Percentiles rank a stretch among this genome's conserved stretches.
These are phyloP conservation scores for Aegilops speltoides DNA, from an alignment of 176 grass and related monocot species.

Conservation along the genomic window DNA sequence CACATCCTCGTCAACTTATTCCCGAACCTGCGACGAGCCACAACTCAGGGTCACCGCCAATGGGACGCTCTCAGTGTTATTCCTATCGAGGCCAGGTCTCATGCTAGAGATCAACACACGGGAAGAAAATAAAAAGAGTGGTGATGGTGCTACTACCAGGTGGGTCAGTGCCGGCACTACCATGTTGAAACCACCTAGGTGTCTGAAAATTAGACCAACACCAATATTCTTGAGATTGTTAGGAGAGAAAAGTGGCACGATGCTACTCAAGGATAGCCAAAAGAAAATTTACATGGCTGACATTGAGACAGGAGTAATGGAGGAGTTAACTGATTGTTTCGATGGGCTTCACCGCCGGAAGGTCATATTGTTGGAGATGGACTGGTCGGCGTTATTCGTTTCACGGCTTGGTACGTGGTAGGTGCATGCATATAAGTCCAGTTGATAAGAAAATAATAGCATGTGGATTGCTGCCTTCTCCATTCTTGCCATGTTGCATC, in stretches of 20 bases:
- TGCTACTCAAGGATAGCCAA: neutral
- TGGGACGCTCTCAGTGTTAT: too few relatives aligned
- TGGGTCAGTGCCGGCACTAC: neutral
- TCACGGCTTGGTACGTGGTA: neutral
- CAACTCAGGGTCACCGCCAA: too few relatives aligned
- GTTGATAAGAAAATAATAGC: too few relatives aligned
- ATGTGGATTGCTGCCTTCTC: too few relatives aligned
- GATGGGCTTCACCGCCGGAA: neutral
- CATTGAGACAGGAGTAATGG: neutral
- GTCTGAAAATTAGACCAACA: too few relatives aligned
- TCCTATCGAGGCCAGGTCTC: too few relatives aligned
- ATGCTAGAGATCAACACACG: neutral
- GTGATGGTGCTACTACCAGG: neutral
- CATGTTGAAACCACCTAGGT: neutral
- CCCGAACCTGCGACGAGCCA: too few relatives aligned
- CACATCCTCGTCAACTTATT: too few relatives aligned
- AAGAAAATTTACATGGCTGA: neutral
- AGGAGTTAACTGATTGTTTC: neutral
- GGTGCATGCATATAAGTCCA: neutral
- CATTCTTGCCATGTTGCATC: neutral
- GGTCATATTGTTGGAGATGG: neutral
- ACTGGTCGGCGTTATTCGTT: neutral
- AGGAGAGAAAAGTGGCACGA: neutral
- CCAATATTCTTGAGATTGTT: neutral
- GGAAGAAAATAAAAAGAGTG: neutral